Conservation (phyloP, 345 rosid species). For the Gossypium ekmanianum region DNA sequence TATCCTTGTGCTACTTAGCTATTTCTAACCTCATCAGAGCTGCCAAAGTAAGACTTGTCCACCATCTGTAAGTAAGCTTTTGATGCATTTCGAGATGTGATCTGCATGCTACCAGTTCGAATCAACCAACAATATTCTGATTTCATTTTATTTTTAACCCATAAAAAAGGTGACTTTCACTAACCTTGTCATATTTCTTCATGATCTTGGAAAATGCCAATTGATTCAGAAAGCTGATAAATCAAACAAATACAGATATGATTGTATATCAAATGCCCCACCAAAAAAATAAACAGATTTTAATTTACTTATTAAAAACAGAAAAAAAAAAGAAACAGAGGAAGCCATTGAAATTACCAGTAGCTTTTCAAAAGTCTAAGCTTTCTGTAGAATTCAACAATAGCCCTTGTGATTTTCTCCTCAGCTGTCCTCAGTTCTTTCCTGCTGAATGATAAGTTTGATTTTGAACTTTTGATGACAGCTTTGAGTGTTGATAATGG, state of each 20-base stretch:
- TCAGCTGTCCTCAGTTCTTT: conserved; percentile 45
- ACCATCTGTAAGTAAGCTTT: conserved; percentile 59
- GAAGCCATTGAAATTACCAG: conserved; percentile 31
- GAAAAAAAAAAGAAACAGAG: background rate
- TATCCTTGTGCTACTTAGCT: background rate
- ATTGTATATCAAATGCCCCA: background rate
- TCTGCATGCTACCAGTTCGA: conserved; percentile 26
- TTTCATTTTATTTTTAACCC: too few species aligned
- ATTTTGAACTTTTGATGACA: conserved; percentile 25
- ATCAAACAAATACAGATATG: conserved; percentile 6
- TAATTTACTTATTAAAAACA: background rate
- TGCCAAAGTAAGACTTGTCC: conserved; percentile 64
- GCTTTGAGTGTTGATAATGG: conserved; percentile 37
- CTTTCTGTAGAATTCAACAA: conserved; percentile 53
- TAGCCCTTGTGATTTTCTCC: conserved; percentile 39
- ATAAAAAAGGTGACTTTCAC: too few species aligned
- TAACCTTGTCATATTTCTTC: conserved; percentile 84
- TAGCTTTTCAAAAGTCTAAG: conserved; percentile 58
- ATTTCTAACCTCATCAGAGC: conserved; percentile 58
- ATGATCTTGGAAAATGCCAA: conserved; percentile 73
- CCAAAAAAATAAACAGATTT: background rate
- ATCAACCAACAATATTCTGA: too few species aligned
- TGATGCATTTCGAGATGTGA: conserved; percentile 57
- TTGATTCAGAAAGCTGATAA: conserved; percentile 62
- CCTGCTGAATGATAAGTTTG: conserved; percentile 33